phyloP scores from a whole-genome alignment of 192 early-diverging fungal species.

The Chytriomyces hyalinus region DNA sequence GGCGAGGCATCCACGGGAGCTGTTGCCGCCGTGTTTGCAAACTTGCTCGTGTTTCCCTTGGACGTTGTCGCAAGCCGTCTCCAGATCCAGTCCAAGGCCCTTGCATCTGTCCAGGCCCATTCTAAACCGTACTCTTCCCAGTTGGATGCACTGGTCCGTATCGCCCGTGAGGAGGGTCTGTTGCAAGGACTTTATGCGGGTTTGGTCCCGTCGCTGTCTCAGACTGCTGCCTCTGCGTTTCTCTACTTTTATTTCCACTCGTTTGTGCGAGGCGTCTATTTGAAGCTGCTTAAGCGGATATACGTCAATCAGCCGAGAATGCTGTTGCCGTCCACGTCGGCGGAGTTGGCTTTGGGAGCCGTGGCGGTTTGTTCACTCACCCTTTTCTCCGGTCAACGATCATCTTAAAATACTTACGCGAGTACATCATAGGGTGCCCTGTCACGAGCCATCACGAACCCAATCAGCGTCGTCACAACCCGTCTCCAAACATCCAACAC shows the following conservation, averaged over 20 bases:
- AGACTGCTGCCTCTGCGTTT: slow-evolving; percentile 51
- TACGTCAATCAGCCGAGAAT: too few species aligned
- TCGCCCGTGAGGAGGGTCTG: slow-evolving; percentile 69
- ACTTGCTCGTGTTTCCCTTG: slow-evolving; percentile 28
- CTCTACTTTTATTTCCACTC: slow-evolving; percentile 62
- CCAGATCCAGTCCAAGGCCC: slow-evolving; percentile 25
- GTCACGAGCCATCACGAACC: slow-evolving; percentile 85
- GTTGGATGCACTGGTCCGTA: slow-evolving; percentile 24
- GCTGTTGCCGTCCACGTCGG: slow-evolving; percentile 65
- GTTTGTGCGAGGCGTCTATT: slow-evolving; percentile 21
- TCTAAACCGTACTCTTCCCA: slow-evolving; percentile 21
- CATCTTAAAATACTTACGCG: too few species aligned
- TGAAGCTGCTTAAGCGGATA: not conserved
- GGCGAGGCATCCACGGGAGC: slow-evolving; percentile 22
- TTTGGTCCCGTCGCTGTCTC: slow-evolving; percentile 72
- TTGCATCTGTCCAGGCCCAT: not conserved
- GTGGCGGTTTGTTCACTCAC: slow-evolving; percentile 50
- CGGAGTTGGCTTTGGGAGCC: slow-evolving; percentile 87
- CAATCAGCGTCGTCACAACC: slow-evolving; percentile 91
- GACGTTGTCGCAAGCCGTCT: slow-evolving; percentile 19
- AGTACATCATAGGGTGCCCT: slow-evolving; percentile 62
- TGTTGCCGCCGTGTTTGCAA: slow-evolving; percentile 28
- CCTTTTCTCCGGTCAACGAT: too few species aligned
- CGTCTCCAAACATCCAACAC: slow-evolving; percentile 62
- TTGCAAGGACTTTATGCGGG: slow-evolving; percentile 82